phyloP scores from a whole-genome alignment of 495 filamentous ascomycete genomes.

The Hyaloscypha finlandica region DNA sequence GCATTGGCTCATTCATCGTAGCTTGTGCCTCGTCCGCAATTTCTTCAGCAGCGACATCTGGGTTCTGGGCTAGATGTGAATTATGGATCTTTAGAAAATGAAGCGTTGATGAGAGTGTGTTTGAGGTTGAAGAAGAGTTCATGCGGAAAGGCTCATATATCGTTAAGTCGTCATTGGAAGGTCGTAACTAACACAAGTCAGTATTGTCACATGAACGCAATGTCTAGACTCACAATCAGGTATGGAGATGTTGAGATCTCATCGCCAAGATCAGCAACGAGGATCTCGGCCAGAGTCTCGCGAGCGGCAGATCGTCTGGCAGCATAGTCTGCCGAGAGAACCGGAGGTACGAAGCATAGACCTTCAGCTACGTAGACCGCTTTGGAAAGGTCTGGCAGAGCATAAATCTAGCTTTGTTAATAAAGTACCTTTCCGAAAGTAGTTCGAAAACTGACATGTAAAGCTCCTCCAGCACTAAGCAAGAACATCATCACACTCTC shows the following conservation, averaged over 20 bases:
- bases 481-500: slow-evolving; percentile 70
- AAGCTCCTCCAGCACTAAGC: slow-evolving; percentile 64
- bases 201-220: not conserved
- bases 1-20: slow-evolving; percentile 30
- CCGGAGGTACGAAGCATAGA: slow-evolving; percentile 74
- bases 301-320: slow-evolving; percentile 68
- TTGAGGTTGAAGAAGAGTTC: slow-evolving; percentile 32
- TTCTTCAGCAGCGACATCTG: slow-evolving; percentile 39
- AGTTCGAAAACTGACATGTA: slow-evolving; percentile 61
- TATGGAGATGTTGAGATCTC: slow-evolving; percentile 67
- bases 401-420: slow-evolving; percentile 53
- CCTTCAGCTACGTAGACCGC: slow-evolving; percentile 67
- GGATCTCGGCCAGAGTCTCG: slow-evolving; percentile 71
- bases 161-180: slow-evolving; percentile 76
- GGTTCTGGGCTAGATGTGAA: slow-evolving; percentile 55
- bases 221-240: slow-evolving; percentile 63
- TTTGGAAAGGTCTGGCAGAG: slow-evolving; percentile 60
- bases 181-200: slow-evolving; percentile 60
- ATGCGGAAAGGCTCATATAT: slow-evolving; percentile 79
- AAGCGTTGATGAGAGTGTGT: slow-evolving; percentile 48
- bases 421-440: not conserved
- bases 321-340: slow-evolving; percentile 68
- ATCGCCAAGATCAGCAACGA: slow-evolving; percentile 86
- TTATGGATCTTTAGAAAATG: slow-evolving; percentile 77
- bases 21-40: slow-evolving; percentile 10